These are phyloP conservation scores for Brasenia schreberi DNA, from an alignment of 164 flowering plant genomes.

Conservation along the genomic window DNA sequence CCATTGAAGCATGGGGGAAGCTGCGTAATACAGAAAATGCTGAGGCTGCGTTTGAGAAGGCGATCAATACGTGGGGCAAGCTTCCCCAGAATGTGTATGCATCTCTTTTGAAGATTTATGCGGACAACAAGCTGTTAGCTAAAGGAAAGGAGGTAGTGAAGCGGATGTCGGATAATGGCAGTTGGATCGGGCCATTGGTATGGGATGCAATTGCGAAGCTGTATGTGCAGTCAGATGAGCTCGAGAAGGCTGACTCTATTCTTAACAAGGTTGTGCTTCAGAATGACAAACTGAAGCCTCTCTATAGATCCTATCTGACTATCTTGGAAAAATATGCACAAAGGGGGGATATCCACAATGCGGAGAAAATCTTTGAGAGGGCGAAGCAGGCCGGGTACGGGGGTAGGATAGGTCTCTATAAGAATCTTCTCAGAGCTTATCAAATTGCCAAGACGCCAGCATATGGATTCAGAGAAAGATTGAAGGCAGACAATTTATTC, in stretches of 20 bases:
- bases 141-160: constrained; percentile 73
- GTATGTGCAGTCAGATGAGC: constrained; percentile 73
- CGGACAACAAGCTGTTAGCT: constrained; percentile 39
- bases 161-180: constrained; percentile 49
- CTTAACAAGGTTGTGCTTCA: constrained; percentile 48
- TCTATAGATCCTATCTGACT: constrained; percentile 33
- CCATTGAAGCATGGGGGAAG: constrained; percentile 78
- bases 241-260: constrained; percentile 69
- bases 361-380: constrained; percentile 59
- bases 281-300: constrained; percentile 26
- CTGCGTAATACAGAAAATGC: constrained; percentile 52
- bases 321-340: constrained; percentile 58
- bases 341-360: constrained; percentile 68
- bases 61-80: constrained; percentile 24
- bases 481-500: constrained; percentile 73
- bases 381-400: constrained; percentile 50
- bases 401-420: constrained; percentile 31
- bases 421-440: constrained; percentile 42
- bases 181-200: constrained; percentile 40
- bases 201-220: constrained; percentile 75
- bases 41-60: constrained; percentile 54
- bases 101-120: constrained; percentile 48
- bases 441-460: constrained; percentile 59
- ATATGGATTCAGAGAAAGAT: constrained; percentile 70
- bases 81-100: constrained; percentile 27